These are phyloP conservation scores for Talaromyces albobiverticillius DNA, from an alignment of 2,329 filamentous ascomycete species.

Conservation along the genomic window DNA sequence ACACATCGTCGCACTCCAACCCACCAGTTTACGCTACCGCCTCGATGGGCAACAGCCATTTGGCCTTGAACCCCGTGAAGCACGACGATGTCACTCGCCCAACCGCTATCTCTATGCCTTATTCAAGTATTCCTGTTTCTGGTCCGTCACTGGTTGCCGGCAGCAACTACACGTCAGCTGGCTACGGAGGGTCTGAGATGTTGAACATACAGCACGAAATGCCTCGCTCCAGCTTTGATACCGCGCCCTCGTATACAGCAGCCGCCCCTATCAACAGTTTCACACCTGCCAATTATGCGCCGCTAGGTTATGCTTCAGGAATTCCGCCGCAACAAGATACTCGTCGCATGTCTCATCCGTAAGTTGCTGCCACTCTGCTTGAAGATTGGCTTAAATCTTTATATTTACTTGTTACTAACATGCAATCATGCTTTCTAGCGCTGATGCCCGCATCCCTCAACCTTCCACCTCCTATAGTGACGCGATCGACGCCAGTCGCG, in stretches of 20 bases:
- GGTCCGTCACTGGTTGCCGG: constrained; percentile 67
- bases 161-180: constrained; percentile 61
- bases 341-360: constrained; percentile 81
- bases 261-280: constrained; percentile 68
- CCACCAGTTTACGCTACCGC: constrained; percentile 58
- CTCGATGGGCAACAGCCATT: constrained; percentile 59
- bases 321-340: constrained; percentile 49
- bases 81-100: constrained; percentile 56
- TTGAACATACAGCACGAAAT: constrained; percentile 74
- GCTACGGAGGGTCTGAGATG: constrained; percentile 63
- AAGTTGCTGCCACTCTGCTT: constrained; percentile 51
- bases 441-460: constrained; percentile 34
- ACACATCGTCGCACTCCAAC: constrained; percentile 59
- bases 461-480: constrained; percentile 72
- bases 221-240: constrained; percentile 68
- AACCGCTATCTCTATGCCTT: constrained; percentile 66
- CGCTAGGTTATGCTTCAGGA: constrained; percentile 67
- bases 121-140: constrained; percentile 69
- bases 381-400: too few relatives aligned
- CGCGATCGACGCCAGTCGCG: constrained; percentile 85
- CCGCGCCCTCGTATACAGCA: constrained; percentile 60
- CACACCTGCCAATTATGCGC: constrained; percentile 71
- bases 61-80: constrained; percentile 59
- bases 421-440: constrained; percentile 14
- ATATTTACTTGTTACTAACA: not conserved